Conservation (phyloP, 2,329 filamentous ascomycete species). For the Lomentospora prolificans region DNA sequence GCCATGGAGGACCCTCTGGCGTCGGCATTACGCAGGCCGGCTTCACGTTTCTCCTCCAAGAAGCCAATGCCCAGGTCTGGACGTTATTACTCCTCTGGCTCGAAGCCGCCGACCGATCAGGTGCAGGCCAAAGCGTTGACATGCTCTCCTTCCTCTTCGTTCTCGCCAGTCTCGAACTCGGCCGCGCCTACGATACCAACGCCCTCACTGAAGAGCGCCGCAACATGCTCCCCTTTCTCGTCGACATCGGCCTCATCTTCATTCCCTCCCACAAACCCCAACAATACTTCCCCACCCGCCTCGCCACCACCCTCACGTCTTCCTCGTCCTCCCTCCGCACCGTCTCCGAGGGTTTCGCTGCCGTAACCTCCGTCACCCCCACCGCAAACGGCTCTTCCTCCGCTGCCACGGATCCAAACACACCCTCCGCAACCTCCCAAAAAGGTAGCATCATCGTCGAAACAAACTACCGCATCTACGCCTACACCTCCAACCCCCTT, state of each 20-base stretch:
- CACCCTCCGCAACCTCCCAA: constrained; percentile 24
- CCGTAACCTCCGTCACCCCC: constrained; percentile 44
- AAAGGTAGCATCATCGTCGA: constrained; percentile 90
- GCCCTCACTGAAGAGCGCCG: constrained; percentile 72
- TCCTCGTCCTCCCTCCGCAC: constrained; percentile 65
- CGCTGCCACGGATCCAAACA: constrained; percentile 13
- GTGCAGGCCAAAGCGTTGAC: constrained; percentile 70
- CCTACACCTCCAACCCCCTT: constrained; percentile 86
- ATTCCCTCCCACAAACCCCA: constrained; percentile 46
- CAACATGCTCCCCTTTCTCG: constrained; percentile 82
- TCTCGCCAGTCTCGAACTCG: constrained; percentile 84
- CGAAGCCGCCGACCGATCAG: constrained; percentile 58
- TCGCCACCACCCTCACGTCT: constrained; percentile 86
- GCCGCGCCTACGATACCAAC: constrained; percentile 79
- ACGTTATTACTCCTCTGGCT: constrained; percentile 88
- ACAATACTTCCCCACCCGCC: constrained; percentile 79
- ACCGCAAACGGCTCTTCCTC: constrained; percentile 24
- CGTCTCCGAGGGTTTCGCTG: constrained; percentile 57
- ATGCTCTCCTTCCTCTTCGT: constrained; percentile 95
- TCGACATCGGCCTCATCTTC: constrained; percentile 90
- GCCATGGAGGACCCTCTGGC: constrained; percentile 42
- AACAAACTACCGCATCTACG: constrained; percentile 96
- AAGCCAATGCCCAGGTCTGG: constrained; percentile 96
- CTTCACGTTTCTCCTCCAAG: constrained; percentile 89
- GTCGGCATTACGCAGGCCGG: constrained; percentile 83